A percentile compares a stretch with the other conserved stretches of the same genome.
Conservation (phyloP, 1,284 basidiomycete genomes). For the Melampsora abietis-canadensis region DNA sequence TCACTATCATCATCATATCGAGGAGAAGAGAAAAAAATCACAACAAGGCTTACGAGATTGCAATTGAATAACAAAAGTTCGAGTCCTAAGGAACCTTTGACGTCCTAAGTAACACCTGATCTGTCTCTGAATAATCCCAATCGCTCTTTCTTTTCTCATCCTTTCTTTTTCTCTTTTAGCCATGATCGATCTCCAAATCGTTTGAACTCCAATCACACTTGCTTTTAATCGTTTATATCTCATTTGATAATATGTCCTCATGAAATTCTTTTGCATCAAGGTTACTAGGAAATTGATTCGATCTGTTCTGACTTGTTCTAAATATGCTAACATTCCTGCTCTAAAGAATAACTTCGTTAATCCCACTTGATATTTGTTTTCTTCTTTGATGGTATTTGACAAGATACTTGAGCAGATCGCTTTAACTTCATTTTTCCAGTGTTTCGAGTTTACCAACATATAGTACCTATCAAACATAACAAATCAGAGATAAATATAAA, state of each 20-base stretch:
- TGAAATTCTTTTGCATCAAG: constrained; percentile 94
- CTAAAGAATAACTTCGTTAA: constrained; percentile 99
- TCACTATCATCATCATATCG: too few relatives aligned
- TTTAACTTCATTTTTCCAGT: constrained; percentile 79
- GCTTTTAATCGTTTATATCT: constrained; percentile 70
- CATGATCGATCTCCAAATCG: constrained; percentile 83
- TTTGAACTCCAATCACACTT: constrained; percentile 80
- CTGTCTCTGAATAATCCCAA: constrained; percentile 71
- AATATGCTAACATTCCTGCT: constrained; percentile 95
- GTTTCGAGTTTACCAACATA: constrained; percentile 82
- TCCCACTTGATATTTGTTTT: constrained; percentile 95
- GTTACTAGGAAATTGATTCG: constrained; percentile 86
- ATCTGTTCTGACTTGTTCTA: constrained; percentile 84
- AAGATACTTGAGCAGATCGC: constrained; percentile 82
- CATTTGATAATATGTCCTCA: constrained; percentile 76
- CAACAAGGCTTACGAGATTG: constrained; percentile 72
- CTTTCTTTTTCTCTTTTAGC: constrained; percentile 70
- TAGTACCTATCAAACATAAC: constrained; percentile 70
- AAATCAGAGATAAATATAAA: neutral
- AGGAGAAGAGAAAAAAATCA: constrained; percentile 23
- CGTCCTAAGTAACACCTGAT: constrained; percentile 72
- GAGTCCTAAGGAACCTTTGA: constrained; percentile 65
- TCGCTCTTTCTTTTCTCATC: constrained; percentile 71
- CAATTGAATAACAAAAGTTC: constrained; percentile 66
- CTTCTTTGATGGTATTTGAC: constrained; percentile 78